Percentiles rank a stretch among this genome's conserved stretches.
phyloP scores from a whole-genome alignment of 2,329 filamentous ascomycete species.

The Hypoxylon sp. region DNA sequence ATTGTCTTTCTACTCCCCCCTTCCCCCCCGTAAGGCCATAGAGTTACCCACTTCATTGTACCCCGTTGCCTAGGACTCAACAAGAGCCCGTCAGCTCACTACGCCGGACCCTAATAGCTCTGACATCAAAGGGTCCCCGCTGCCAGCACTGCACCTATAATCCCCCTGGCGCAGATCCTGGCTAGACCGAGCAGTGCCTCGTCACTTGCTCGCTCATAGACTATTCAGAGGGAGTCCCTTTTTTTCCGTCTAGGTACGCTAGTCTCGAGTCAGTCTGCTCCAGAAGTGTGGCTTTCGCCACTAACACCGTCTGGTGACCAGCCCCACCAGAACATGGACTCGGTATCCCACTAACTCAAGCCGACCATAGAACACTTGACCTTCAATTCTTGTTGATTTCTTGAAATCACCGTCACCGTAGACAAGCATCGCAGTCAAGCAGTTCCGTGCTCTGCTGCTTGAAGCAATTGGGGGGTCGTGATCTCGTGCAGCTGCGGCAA shows the following conservation, averaged over 20 bases:
- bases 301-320: constrained; percentile 53
- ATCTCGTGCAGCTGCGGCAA: constrained; percentile 49
- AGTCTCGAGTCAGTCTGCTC: constrained; percentile 51
- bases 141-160: constrained; percentile 33
- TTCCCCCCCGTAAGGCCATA: constrained; percentile 23
- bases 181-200: constrained; percentile 43
- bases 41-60: constrained; percentile 41
- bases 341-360: constrained; percentile 50
- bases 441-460: constrained; percentile 39
- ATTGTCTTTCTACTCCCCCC: constrained; percentile 26
- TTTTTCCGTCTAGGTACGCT: constrained; percentile 42
- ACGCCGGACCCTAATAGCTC: constrained; percentile 28
- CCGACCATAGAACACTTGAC: constrained; percentile 48
- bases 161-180: constrained; percentile 47
- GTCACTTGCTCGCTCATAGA: constrained; percentile 31
- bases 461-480: constrained; percentile 45
- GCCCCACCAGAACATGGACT: constrained; percentile 50
- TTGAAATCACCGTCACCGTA: constrained; percentile 37
- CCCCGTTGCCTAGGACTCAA: constrained; percentile 18
- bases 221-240: constrained; percentile 21
- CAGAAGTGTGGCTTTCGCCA: constrained; percentile 52
- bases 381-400: constrained; percentile 42
- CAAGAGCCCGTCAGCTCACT: constrained; percentile 14
- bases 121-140: constrained; percentile 43
- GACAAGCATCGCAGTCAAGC: constrained; percentile 37